Conservation (phyloP, 2,329 filamentous ascomycete genomes). For the Pestalotiopsis sp. region DNA sequence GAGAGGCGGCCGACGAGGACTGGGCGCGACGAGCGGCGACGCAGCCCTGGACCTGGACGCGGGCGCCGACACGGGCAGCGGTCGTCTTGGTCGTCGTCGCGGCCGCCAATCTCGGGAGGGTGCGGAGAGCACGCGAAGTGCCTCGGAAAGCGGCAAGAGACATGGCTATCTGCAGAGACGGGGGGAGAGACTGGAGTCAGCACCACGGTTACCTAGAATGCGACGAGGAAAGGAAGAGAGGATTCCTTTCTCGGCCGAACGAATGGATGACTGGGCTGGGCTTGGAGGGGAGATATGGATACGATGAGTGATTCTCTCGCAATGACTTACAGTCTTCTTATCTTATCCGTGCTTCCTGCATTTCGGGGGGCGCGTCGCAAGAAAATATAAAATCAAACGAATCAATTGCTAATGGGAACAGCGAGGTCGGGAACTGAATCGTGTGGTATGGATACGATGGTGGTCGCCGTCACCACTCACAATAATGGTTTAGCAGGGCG, state of each 20-base stretch:
- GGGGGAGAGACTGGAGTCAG: conserved; percentile 5
- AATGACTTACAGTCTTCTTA: conserved; percentile 8
- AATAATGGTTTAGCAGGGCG: neutral
- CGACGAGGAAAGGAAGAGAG: neutral
- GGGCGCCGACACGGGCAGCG: conserved; percentile 1
- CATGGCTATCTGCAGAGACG: conserved; percentile 36
- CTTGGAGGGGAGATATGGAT: neutral
- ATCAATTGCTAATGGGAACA: conserved; percentile 10
- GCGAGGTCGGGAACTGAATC: conserved; percentile 5
- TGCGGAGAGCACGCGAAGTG: conserved; percentile 47
- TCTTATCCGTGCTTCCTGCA: conserved; percentile 7
- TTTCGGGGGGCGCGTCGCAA: neutral
- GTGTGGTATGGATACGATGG: conserved; percentile 5
- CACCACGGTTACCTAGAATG: neutral
- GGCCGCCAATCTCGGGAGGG: conserved; percentile 32
- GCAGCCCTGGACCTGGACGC: conserved; percentile 10
- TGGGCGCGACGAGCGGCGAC: conserved; percentile 35
- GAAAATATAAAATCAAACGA: conserved; percentile 3
- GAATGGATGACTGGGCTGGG: neutral
- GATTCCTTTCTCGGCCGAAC: neutral
- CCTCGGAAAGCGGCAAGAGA: conserved; percentile 47
- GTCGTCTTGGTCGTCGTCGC: conserved; percentile 18
- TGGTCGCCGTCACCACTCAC: conserved; percentile 1
- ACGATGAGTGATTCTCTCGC: neutral
- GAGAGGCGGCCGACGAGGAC: conserved; percentile 40